A percentile compares a stretch with the other conserved stretches of the same genome.
These are phyloP conservation scores for Verbena officinalis DNA, from an alignment of 257 asterid genomes.

Conservation along the genomic window DNA sequence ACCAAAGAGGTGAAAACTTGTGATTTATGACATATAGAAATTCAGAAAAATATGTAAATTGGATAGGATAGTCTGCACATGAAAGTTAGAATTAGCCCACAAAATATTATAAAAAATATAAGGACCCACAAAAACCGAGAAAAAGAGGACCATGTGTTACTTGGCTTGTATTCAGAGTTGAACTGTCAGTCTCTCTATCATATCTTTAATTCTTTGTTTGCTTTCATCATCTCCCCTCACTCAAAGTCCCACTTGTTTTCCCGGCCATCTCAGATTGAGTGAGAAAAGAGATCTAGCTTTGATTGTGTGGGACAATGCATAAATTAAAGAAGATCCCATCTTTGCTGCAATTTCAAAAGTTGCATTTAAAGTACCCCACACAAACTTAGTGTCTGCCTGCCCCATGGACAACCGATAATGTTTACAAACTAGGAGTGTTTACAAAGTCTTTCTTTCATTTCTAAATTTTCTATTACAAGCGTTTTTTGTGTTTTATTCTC, in stretches of 20 bases:
- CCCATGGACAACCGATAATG: too few species aligned
- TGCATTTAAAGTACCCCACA: conserved; percentile 18
- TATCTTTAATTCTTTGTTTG: neutral
- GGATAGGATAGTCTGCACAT: neutral
- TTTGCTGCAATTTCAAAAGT: conserved; percentile 23
- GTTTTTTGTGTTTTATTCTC: too few species aligned
- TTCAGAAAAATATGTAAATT: neutral
- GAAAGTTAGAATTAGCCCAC: neutral
- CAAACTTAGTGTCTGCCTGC: too few species aligned
- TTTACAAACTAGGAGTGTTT: too few species aligned
- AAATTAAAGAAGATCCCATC: neutral
- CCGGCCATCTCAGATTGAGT: neutral
- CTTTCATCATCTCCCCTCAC: conserved; percentile 5
- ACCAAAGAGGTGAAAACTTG: too few species aligned
- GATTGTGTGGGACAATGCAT: neutral
- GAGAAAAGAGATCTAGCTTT: neutral
- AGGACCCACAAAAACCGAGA: conserved; percentile 6
- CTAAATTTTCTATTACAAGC: too few species aligned
- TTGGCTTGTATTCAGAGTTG: neutral
- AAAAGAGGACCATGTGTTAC: neutral
- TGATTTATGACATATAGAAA: neutral
- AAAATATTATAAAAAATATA: neutral
- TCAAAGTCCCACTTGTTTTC: neutral
- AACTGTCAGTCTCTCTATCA: too few species aligned
- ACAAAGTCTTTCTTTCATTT: too few species aligned